phyloP scores from a whole-genome alignment of 176 grass and related monocot species.

The Triticum monococcum region DNA sequence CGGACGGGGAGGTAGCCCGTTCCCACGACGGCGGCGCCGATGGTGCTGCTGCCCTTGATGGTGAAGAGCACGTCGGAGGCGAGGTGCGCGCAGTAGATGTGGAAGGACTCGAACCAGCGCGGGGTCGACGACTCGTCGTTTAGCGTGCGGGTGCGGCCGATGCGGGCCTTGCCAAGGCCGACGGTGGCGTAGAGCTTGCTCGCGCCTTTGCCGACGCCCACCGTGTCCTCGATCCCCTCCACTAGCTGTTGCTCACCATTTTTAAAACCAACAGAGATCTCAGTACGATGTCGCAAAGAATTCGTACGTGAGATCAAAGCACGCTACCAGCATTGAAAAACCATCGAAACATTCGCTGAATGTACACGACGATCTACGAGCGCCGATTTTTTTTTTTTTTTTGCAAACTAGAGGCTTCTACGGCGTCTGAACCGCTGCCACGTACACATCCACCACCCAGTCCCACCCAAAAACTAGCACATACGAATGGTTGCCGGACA shows the following conservation, averaged over 20 bases:
- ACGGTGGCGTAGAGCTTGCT: constrained; percentile 57
- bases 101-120: constrained; percentile 64
- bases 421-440: too few species aligned
- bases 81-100: constrained; percentile 73
- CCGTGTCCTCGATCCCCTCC: constrained; percentile 60
- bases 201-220: constrained; percentile 54
- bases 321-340: not conserved
- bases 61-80: constrained; percentile 65
- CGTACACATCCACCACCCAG: too few species aligned
- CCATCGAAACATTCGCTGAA: not conserved
- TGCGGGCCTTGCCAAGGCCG: constrained; percentile 47
- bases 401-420: too few species aligned
- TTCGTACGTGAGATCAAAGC: not conserved
- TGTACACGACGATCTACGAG: too few species aligned
- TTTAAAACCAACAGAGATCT: not conserved
- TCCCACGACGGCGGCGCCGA: constrained; percentile 52
- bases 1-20: constrained; percentile 45
- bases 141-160: constrained; percentile 57
- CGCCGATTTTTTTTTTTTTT: too few species aligned
- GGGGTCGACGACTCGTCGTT: constrained; percentile 39
- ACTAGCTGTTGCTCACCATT: constrained; percentile 37
- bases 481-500: too few species aligned
- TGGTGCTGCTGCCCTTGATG: constrained; percentile 36
- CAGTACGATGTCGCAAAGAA: not conserved
- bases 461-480: too few species aligned